phyloP scores from a whole-genome alignment of 2,329 filamentous ascomycete genomes.

The Aciculosporium take region DNA sequence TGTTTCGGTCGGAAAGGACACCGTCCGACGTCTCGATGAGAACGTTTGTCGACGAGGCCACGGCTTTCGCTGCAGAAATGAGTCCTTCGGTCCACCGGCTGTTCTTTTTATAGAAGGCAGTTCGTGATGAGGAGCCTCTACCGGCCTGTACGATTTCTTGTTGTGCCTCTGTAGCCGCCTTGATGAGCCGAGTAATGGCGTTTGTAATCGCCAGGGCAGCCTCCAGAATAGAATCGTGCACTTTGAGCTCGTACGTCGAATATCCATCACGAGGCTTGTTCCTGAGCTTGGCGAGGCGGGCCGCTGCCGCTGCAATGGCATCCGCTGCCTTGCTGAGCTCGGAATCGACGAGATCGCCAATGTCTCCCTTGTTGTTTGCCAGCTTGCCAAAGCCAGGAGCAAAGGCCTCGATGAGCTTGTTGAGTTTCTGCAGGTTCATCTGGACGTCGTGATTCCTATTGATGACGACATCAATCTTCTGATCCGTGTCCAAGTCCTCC shows the following conservation, averaged over 20 bases:
- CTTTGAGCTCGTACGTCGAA: slow-evolving; percentile 89
- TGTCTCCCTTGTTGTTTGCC: slow-evolving; percentile 62
- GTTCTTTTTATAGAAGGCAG: slow-evolving; percentile 99
- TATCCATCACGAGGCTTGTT: slow-evolving; percentile 95
- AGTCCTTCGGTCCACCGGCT: slow-evolving; percentile 98
- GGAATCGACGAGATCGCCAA: slow-evolving; percentile 83
- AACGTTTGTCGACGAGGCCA: slow-evolving; percentile 83
- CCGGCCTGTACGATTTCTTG: slow-evolving; percentile 94
- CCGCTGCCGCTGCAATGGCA: slow-evolving; percentile 83
- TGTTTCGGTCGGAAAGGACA: slow-evolving; percentile 82
- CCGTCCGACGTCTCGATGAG: slow-evolving; percentile 97
- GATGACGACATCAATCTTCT: slow-evolving; percentile 95
- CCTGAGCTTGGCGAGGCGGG: slow-evolving; percentile 77
- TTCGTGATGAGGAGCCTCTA: slow-evolving; percentile 70
- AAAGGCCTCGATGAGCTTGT: slow-evolving; percentile 84
- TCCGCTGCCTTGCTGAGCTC: slow-evolving; percentile 90
- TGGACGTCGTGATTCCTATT: slow-evolving; percentile 95
- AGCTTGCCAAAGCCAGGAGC: slow-evolving; percentile 78
- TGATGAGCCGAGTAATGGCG: slow-evolving; percentile 87
- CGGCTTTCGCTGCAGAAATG: slow-evolving; percentile 92
- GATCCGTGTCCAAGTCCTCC: slow-evolving; percentile 75
- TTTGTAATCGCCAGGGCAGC: slow-evolving; percentile 87
- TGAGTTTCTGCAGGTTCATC: slow-evolving; percentile 82
- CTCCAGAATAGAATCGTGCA: slow-evolving; percentile 89
- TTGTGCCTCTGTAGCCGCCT: slow-evolving; percentile 82